Evolutionary conservation across 2,329 filamentous ascomycete species (phyloP).

Genomic region (Pseudogymnoascus verrucosus): DNA sequence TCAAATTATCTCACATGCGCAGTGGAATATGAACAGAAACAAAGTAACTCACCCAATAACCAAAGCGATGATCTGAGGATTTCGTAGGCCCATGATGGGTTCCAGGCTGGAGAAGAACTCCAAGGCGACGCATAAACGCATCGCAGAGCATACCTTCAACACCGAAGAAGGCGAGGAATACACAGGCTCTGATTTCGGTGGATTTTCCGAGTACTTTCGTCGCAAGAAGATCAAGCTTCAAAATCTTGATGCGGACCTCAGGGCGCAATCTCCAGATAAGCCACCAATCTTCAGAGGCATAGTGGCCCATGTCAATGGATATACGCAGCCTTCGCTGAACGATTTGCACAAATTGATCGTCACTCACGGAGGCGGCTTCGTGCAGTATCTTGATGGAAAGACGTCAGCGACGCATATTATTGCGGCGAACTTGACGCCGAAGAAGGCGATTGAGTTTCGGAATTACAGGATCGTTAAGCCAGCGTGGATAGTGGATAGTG

Average conservation of each 20-base stretch:
- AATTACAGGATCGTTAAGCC: slow-evolving; percentile 90
- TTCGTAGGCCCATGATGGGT: slow-evolving; percentile 39
- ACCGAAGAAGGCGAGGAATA: slow-evolving; percentile 89
- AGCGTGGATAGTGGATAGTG: slow-evolving; percentile 86
- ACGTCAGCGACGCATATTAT: slow-evolving; percentile 95
- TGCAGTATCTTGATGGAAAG: slow-evolving; percentile 92
- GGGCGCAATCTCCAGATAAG: slow-evolving; percentile 47
- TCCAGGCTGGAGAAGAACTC: slow-evolving; percentile 56
- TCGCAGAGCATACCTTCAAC: slow-evolving; percentile 62
- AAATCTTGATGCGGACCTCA: slow-evolving; percentile 79
- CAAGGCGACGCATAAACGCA: slow-evolving; percentile 52
- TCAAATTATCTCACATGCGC: background rate
- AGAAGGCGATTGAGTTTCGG: slow-evolving; percentile 83
- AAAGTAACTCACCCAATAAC: background rate
- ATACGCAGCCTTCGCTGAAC: slow-evolving; percentile 87
- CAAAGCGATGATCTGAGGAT: background rate
- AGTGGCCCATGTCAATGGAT: slow-evolving; percentile 87
- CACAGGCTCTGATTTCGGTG: slow-evolving; percentile 74
- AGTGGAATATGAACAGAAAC: background rate
- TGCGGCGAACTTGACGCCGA: slow-evolving; percentile 79
- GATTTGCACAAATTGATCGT: slow-evolving; percentile 85
- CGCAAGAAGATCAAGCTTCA: slow-evolving; percentile 97
- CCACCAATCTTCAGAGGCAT: slow-evolving; percentile 85
- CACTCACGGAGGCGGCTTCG: slow-evolving; percentile 84
- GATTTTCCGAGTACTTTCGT: slow-evolving; percentile 85